These are phyloP conservation scores for Colletotrichum higginsianum DNA, from an alignment of 2,329 filamentous ascomycete species.

Conservation along the genomic window DNA sequence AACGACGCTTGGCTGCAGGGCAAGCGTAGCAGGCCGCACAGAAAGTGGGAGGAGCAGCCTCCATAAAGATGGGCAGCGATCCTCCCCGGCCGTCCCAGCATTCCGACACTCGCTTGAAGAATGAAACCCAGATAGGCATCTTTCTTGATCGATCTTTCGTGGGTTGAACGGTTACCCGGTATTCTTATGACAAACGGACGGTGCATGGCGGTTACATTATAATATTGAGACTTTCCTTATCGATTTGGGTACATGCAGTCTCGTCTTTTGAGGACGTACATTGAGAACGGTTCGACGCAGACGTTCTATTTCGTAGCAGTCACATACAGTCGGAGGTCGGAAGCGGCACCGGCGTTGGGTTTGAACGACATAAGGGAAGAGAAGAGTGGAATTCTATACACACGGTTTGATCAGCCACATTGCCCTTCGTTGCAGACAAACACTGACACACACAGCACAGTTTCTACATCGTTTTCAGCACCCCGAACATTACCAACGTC, in stretches of 20 bases:
- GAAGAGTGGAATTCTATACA: not conserved
- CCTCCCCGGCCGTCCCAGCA: constrained; percentile 15
- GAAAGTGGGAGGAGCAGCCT: constrained; percentile 19
- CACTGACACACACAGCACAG: not conserved
- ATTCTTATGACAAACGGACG: constrained; percentile 42
- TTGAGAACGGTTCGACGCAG: constrained; percentile 22
- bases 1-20: constrained; percentile 43
- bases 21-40: constrained; percentile 34
- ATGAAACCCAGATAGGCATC: constrained; percentile 34
- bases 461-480: not conserved
- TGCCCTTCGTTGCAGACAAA: not conserved
- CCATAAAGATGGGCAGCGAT: constrained; percentile 37
- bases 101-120: not conserved
- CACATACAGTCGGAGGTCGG: not conserved
- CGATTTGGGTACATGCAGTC: constrained; percentile 38
- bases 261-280: constrained; percentile 23
- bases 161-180: constrained; percentile 30
- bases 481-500: not conserved
- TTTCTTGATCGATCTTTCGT: constrained; percentile 18
- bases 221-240: constrained; percentile 36
- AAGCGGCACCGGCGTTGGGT: not conserved
- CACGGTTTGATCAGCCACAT: constrained; percentile 1
- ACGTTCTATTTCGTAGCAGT: not conserved
- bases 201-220: constrained; percentile 37
- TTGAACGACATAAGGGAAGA: not conserved